Base-by-base conservation (phyloP, 1,284 basidiomycete genomes). In the Sanguinoderma infundibulare region DNA sequence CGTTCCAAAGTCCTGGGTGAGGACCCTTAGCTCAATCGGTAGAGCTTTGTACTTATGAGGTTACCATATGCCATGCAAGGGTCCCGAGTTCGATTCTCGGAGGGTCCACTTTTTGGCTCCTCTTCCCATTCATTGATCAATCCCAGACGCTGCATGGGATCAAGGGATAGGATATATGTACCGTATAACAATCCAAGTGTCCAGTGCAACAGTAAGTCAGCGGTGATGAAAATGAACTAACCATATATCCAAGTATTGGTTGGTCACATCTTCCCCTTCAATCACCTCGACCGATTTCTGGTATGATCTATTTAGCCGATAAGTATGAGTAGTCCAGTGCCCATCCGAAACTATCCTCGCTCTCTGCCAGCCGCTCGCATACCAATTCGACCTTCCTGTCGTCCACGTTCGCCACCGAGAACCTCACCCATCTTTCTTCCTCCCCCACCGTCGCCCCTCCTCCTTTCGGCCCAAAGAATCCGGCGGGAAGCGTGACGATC, bases 391-490 rank as follows among this genome's bases (percentile, higher is more conserved):
- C 81, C 64, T 83, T 81, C 39, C 84, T 84, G 57, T 91, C 87
- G 40, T 81, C 79, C 20, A 94, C 86, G 72, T 94, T 95, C n/a
- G 92, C 91, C 4, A 95, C 88, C 7, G 91, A 91, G 72, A 94
- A 91, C 64, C 92, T 78, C 15, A 94, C 78, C 87, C 88, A 94
- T 53, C 82, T 74, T 57, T 81, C 79, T 55, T 75, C 74, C 24
- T 83, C 79, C 67, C 74, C 72, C 55, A 74, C 72, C 58, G 59
- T 74, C 62, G 66, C 73, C 49, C 73, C 61, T 54, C 71, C 70
- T 3, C 57, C 64, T 36, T 72, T 72, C 22, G 76, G 74, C 32
- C 71, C 76, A 76, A 95, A 95, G 75, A 94, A 93, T 0, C 79
- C 78, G 0, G 84, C 87, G 1, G 92, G 92, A 4, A 95, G 78